These are phyloP conservation scores for Kuraishia hungarica DNA, from an alignment of 805 yeast genomes.

Conservation along the genomic window DNA sequence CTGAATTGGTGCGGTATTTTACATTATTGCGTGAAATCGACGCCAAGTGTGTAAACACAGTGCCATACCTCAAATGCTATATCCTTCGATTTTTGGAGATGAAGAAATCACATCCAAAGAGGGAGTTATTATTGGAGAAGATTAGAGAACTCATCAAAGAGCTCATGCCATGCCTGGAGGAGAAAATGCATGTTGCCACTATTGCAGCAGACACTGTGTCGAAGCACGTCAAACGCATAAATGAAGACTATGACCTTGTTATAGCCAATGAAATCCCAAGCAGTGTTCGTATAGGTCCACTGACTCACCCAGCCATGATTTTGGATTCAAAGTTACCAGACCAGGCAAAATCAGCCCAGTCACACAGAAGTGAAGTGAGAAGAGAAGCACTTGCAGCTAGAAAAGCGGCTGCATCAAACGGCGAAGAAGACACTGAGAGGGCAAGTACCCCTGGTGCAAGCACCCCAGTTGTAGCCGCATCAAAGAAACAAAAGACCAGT, in stretches of 20 bases:
- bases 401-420: slow-evolving; percentile 37
- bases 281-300: slow-evolving; percentile 64
- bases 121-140: slow-evolving; percentile 25
- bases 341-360: slow-evolving; percentile 52
- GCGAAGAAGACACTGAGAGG: slow-evolving; percentile 1
- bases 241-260: slow-evolving; percentile 72
- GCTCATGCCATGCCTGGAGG: slow-evolving; percentile 86
- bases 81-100: slow-evolving; percentile 39
- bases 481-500: background rate
- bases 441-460: slow-evolving; percentile 3
- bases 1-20: slow-evolving; percentile 73
- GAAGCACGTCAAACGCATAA: slow-evolving; percentile 63
- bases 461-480: background rate
- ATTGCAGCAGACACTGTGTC: slow-evolving; percentile 74
- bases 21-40: slow-evolving; percentile 89
- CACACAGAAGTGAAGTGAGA: slow-evolving; percentile 74
- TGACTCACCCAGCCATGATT: slow-evolving; percentile 87
- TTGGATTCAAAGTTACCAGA: slow-evolving; percentile 42
- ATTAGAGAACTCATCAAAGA: slow-evolving; percentile 47
- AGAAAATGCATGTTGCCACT: slow-evolving; percentile 94
- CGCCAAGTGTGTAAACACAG: slow-evolving; percentile 77
- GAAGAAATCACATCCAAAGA: slow-evolving; percentile 27
- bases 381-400: slow-evolving; percentile 91
- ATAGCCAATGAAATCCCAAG: slow-evolving; percentile 77
- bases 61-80: slow-evolving; percentile 54